Base-by-base conservation (phyloP, 768 basidiomycete genomes). In the Filobasidium floriforme region DNA sequence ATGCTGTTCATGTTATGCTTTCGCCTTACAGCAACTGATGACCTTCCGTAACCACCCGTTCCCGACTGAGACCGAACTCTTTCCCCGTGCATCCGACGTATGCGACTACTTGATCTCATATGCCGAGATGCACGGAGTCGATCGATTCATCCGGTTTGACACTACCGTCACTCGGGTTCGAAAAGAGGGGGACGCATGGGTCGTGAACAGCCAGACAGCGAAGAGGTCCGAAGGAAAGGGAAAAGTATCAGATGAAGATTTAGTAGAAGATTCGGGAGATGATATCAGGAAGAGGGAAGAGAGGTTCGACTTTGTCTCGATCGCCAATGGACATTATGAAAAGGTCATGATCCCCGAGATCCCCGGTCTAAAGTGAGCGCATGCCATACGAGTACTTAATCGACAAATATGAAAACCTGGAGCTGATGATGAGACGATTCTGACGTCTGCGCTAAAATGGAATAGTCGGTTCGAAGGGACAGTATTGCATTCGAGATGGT, bases 51-150 rank as follows among this genome's bases (percentile, higher is more conserved):
- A 70, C 11, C 44, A 59, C 11, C 69, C 71, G 11, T 75, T 74
- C 60, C 68, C 70, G 0, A 65, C 67, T 1, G 62, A 61, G 18
- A 66, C 64, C 9, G 63, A 69, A 1, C 60, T 70, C 26, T 75
- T 77, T 43, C 75, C 76, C 5, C 67, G 51, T 12, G 67, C 67
- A 14, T 44, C 57, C 5, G 32, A 59, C 26, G 88, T 92, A 0
- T 82, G 84, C 49, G 70, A 80, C n/a, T 94, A 94, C 76, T 80
- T 93, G 11, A 80, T 85, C 59, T 78, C 81, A 3, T 96, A 87
- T 73, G 83, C 89, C 0, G 73, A 80, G 2, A 82, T 83, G 60
- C 90, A 88, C 73, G 72, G 83, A 26, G 81, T 96, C 24, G 70
- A 74, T 1, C 80, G 81, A n/a, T 80, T 87, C 71, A 87, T 93